Percentiles rank a stretch among this genome's conserved stretches.
Conservation (phyloP, 139 green algal genomes). For the Chlorella sp. region DNA sequence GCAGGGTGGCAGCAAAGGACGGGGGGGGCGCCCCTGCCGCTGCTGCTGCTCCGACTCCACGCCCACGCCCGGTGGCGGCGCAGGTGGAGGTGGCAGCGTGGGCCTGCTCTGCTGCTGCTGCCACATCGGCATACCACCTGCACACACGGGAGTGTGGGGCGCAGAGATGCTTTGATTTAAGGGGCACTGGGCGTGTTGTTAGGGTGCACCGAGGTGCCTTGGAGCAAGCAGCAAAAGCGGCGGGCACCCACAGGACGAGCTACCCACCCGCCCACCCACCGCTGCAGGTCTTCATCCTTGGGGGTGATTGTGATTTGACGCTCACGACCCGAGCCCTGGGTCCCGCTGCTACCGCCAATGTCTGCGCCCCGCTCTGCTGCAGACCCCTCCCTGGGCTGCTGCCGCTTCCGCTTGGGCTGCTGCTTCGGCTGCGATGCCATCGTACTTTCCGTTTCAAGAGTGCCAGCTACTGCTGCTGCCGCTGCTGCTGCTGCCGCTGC, state of each 20-base stretch:
- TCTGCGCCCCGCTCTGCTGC: neutral
- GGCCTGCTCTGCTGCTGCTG: conserved; percentile 2
- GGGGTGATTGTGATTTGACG: neutral
- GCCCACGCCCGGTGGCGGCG: neutral
- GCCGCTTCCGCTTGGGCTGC: neutral
- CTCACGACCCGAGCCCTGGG: neutral
- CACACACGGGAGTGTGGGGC: neutral
- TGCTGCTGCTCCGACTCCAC: neutral
- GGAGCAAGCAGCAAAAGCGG: neutral
- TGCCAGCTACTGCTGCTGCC: neutral
- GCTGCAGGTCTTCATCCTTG: neutral
- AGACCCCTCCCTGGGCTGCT: neutral
- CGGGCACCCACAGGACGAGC: neutral
- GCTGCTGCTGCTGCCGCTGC: neutral
- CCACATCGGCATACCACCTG: conserved; percentile 1
- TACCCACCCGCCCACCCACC: neutral
- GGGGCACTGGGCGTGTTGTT: neutral
- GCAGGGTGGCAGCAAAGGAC: neutral
- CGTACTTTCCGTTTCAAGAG: too few relatives aligned
- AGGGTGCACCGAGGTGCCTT: neutral
- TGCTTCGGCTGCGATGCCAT: neutral
- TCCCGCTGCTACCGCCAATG: neutral
- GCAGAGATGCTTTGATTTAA: neutral
- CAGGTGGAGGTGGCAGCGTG: neutral
- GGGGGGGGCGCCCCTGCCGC: neutral